Evolutionary conservation across 1,284 basidiomycete genomes (phyloP).

Genomic region (Puccinia horiana): DNA sequence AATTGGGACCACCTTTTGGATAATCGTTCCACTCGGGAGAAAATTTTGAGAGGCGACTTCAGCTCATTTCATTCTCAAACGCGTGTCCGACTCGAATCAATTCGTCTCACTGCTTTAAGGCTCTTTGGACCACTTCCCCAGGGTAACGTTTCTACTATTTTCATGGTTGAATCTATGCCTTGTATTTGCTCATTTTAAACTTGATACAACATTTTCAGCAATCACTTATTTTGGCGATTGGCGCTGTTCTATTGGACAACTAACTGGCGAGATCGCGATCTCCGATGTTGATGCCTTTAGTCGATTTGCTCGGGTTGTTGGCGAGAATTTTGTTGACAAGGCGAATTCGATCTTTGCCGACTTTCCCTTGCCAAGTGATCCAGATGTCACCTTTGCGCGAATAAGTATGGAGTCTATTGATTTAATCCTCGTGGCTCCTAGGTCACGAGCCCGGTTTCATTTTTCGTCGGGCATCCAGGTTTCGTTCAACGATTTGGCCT

Average conservation of each 20-base stretch:
- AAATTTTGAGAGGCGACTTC: conserved; percentile 31
- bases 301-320: not conserved
- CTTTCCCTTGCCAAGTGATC: conserved; percentile 3
- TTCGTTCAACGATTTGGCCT: conserved; percentile 23
- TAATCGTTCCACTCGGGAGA: not conserved
- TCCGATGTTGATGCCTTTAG: conserved; percentile 31
- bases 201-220: not conserved
- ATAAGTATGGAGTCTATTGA: conserved; percentile 16
- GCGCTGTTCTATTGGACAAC: conserved; percentile 23
- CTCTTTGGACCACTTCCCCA: conserved; percentile 26
- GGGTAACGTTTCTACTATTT: not conserved
- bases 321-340: conserved; percentile 21
- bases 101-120: conserved; percentile 3
- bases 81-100: conserved; percentile 22
- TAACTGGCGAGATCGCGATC: conserved; percentile 30
- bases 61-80: conserved; percentile 25
- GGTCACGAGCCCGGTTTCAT: conserved; percentile 24
- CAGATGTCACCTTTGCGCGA: conserved; percentile 37
- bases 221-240: conserved; percentile 39
- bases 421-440: conserved; percentile 28
- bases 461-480: conserved; percentile 19
- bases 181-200: not conserved
- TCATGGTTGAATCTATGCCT: not conserved
- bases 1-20: conserved; percentile 27
- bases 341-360: conserved; percentile 25